Evolutionary conservation across 1,284 basidiomycete species (phyloP).

Genomic region (Chondrostereum purpureum): DNA sequence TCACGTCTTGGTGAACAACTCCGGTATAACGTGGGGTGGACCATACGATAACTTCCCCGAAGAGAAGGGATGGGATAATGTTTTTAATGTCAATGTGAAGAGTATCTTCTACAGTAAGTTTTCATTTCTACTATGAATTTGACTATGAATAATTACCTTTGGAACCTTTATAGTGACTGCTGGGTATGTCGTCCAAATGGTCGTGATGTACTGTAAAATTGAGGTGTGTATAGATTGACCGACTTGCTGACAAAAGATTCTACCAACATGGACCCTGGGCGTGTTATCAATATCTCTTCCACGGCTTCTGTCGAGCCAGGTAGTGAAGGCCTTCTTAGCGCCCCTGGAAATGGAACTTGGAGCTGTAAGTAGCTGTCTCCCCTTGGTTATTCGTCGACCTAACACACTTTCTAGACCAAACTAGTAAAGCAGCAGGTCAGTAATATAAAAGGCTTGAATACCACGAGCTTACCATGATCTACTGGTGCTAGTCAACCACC

Average conservation of each 20-base stretch:
- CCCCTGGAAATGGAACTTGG: slow-evolving; percentile 66
- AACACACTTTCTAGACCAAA: slow-evolving; percentile 43
- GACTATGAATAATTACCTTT: background rate
- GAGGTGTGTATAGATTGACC: slow-evolving; percentile 42
- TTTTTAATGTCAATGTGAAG: slow-evolving; percentile 77
- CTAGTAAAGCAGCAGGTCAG: slow-evolving; percentile 72
- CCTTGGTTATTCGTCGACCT: background rate
- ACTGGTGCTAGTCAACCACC: slow-evolving; percentile 57
- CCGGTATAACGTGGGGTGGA: slow-evolving; percentile 77
- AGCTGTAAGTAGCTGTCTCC: slow-evolving; percentile 53
- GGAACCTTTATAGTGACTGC: slow-evolving; percentile 45
- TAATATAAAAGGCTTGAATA: background rate
- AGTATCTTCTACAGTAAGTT: slow-evolving; percentile 70
- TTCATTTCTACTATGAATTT: slow-evolving; percentile 1
- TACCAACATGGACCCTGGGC: slow-evolving; percentile 59
- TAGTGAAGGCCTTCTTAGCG: slow-evolving; percentile 45
- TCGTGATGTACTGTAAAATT: slow-evolving; percentile 14
- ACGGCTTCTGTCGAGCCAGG: slow-evolving; percentile 57
- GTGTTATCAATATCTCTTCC: slow-evolving; percentile 81
- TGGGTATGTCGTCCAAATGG: slow-evolving; percentile 36
- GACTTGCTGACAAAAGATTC: slow-evolving; percentile 64
- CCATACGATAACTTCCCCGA: slow-evolving; percentile 70
- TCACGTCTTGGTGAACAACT: slow-evolving; percentile 78
- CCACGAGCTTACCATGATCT: background rate
- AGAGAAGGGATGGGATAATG: slow-evolving; percentile 78